Base-by-base conservation (phyloP, 1,284 basidiomycete genomes). In the Pyrrhoderma lamaoense region DNA sequence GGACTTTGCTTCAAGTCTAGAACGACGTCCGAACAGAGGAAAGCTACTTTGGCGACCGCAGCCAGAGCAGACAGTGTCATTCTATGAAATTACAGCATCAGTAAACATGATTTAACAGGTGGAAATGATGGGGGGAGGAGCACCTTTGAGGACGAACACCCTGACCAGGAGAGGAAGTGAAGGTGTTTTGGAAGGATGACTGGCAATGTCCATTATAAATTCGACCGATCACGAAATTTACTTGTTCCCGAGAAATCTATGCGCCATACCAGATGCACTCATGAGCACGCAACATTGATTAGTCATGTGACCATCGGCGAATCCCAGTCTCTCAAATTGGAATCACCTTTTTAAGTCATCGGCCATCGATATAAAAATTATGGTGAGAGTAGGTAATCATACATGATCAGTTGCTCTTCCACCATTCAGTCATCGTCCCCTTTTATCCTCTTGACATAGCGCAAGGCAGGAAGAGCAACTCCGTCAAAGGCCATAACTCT, bases 41-140 rank as follows among this genome's bases (percentile, higher is more conserved):
- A 81, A 14, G 82, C 84, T 56, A 89, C 74, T 25, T 84, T 79
- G 46, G 82, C 74, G 47, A 89, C 85, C 43, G 67, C 56, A 1
- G 72, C 59, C 54, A 53, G 48, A 40, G 50, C 27, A 31, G 27
- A 31, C 7, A 31, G 27, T 5, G 27, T 11, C 27, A 31, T 31
- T 11, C 11, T 5, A 31, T 31, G 27, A 5, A 11, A 31, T 31
- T 31, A 5, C 5, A 31, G 27, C 27, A n/a, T n/a, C n/a, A 31
- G 11, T 31, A 11, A 5, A 11, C 11, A 31, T 11, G 7, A 31
- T 31, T 31, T 31, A 5, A 31, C 5, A 31, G 5, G 11, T 5
- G 42, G 14, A 21, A n/a, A 8, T 8, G 23, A 44, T 9, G n/a
- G 27, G 27, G 27, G 27, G 27, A 31, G 11, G 27, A 5, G 27